phyloP scores from a whole-genome alignment of 192 early-diverging fungal species.

The Allomyces arbusculus region DNA sequence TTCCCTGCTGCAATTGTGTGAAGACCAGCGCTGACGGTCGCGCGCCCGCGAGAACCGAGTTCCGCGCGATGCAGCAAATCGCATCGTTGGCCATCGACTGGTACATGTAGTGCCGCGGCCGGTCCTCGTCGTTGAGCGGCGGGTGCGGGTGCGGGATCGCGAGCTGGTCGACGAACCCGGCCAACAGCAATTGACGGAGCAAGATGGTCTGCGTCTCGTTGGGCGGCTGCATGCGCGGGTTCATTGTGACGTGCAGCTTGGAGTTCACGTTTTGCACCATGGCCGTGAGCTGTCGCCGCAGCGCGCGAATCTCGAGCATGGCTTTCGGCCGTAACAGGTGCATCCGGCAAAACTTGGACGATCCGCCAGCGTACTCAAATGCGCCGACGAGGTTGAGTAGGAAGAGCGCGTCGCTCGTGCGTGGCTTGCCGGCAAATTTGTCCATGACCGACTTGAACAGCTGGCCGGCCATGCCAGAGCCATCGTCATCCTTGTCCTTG shows the following conservation, averaged over 20 bases:
- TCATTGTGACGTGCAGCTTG: conserved; percentile 28
- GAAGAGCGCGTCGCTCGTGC: conserved; percentile 65
- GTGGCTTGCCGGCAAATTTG: conserved; percentile 33
- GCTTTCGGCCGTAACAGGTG: conserved; percentile 76
- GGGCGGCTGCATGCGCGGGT: conserved; percentile 46
- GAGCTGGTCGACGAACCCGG: conserved; percentile 83
- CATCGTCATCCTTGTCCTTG: conserved; percentile 16
- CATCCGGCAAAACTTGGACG: conserved; percentile 46
- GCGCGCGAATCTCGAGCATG: conserved; percentile 57
- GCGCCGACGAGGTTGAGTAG: conserved; percentile 77
- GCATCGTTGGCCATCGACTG: conserved; percentile 9
- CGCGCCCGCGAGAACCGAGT: conserved; percentile 5
- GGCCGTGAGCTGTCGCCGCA: conserved; percentile 51
- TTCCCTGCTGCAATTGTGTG: conserved; percentile 45
- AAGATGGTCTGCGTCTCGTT: conserved; percentile 39
- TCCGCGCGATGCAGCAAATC: background rate
- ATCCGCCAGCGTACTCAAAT: conserved; percentile 47
- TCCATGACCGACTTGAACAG: conserved; percentile 16
- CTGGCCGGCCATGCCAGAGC: conserved; percentile 21
- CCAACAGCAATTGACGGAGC: conserved; percentile 68
- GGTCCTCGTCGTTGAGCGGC: conserved; percentile 1
- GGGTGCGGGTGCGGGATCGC: conserved; percentile 37
- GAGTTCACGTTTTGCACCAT: conserved; percentile 44
- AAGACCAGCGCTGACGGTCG: conserved; percentile 49
- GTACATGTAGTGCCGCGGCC: conserved; percentile 8